Evolutionary conservation across 768 basidiomycete genomes (phyloP), one percentile per base, ranked within the genome.

Genomic region (Pulveroboletus ravenelii): DNA sequence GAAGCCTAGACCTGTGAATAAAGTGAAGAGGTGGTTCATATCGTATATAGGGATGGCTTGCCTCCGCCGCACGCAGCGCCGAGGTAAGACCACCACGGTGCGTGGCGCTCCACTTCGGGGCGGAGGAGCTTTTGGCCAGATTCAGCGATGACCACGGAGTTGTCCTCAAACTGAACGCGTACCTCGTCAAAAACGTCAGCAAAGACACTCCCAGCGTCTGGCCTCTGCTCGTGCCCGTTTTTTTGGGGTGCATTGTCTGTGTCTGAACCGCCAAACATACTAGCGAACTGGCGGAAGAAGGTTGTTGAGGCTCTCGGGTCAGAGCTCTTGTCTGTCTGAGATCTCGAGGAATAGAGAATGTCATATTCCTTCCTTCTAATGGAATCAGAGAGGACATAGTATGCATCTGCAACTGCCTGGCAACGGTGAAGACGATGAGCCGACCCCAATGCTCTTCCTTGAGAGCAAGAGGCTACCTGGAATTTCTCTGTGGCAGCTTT

Each of bases 101-200:
- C 75, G 57, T 76, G 77, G 2, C 81, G 75, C 54, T 89, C 78
- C 15, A 93, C 87, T 65, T 93, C 90, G 8, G 90, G 90, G 3
- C 88, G 81, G 39, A 93, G 72, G 25, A 93, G 72, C 88, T 62
- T n/a, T n/a, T 87, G 50, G 39, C 37, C 34, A 43, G n/a, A 35
- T 17, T 53, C 45, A 53, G 50, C 6, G 17, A 43, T 31, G 25
- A 15, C 25, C 29, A 20, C 13, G 29, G 41, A 35, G 32, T 29
- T 27, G n/a, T 14, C 32, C 23, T 38, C 30, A 35, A 25, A 18
- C n/a, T 14, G 20, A 48, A 45, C 27, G 14, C 76, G 41, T 54
- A 89, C 92, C 74, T 95, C 93, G 54, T 94, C 93, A 56, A 95
- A 95, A 5, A 89, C 92, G 62, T 94, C 86, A 3, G 86, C 84